These are phyloP conservation scores for Crotalaria pallida DNA, from an alignment of 306 rosid species.

Conservation along the genomic window DNA sequence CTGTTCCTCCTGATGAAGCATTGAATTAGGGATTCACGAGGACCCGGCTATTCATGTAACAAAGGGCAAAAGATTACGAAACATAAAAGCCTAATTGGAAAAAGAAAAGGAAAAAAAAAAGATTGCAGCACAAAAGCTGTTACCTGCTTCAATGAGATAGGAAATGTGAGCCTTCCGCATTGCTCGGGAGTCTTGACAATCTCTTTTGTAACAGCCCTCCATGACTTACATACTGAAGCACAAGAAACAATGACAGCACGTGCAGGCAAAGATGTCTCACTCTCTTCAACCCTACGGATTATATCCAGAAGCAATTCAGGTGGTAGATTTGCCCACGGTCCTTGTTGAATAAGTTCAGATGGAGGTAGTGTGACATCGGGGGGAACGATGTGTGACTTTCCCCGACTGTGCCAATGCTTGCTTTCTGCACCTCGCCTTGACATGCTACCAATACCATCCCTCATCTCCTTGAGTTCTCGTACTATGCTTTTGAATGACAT, in stretches of 20 bases:
- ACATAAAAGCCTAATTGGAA: background rate
- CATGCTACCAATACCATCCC: conserved; percentile 64
- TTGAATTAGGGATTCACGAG: conserved; percentile 69
- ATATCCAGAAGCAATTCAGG: conserved; percentile 77
- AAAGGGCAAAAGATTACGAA: background rate
- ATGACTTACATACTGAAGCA: conserved; percentile 81
- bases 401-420: conserved; percentile 47
- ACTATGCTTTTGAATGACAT: conserved; percentile 71
- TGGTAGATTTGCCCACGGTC: conserved; percentile 72
- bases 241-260: conserved; percentile 57
- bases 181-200: conserved; percentile 76
- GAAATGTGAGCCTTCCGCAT: conserved; percentile 82
- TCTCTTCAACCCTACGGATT: conserved; percentile 71
- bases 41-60: conserved; percentile 62
- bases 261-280: conserved; percentile 75
- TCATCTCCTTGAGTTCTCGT: conserved; percentile 64
- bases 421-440: conserved; percentile 55
- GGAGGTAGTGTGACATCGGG: conserved; percentile 46
- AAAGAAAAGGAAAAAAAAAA: background rate
- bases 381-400: conserved; percentile 72
- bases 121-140: background rate
- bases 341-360: conserved; percentile 35
- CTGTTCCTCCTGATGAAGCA: conserved; percentile 80
- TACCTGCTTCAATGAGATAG: conserved; percentile 94
- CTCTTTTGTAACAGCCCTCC: conserved; percentile 69